Base-by-base conservation (phyloP, 176 grass and related monocot genomes). In the Eremochloa ophiuroides region DNA sequence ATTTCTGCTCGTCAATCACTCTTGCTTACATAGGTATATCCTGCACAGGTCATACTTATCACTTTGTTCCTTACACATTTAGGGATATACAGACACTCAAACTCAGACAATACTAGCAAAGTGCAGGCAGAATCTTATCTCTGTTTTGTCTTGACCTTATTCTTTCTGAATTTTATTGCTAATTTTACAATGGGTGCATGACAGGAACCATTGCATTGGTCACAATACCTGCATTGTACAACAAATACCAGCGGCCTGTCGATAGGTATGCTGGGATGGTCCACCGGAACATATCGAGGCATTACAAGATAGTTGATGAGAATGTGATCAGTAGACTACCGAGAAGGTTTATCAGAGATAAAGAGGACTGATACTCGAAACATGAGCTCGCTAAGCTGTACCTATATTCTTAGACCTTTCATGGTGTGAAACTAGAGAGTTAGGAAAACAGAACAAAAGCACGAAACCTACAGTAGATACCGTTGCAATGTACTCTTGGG, bases 271-370 rank as follows among this genome's bases (percentile, higher is more conserved):
- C 89, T 23, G 89, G 97, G 31, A 91, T 99, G 71, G 85, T 99
- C 42, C 93, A 88, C 80, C 79, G 63, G 43, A 99, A 93, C 68
- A 81, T 99, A 74, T 95, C 93, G 31, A 91, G 94, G 80, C 97
- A 99, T 82, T 99, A 93, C 87, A 99, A 91, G 85, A 86, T 99
- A 40, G 91, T 99, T 35, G 97, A 99, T 13, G 84, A 91, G 82
- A 95, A 95, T 86, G 89, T 95, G 73, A 95, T 95, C 30, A 85
- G 97, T 78, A 88, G 91, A 86, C 76, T 95, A 13, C 91, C 91
- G 0, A 90, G 82, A 81, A 76, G 82, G 17, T 90, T 99, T 72
- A 85, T 58, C 61, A 95, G 74, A 72, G 77, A 86, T 40, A 97
- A 99, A 88, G 86, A 92, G 6, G 85, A 82, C 15, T 99, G 77